A percentile compares a stretch with the other conserved stretches of the same genome.
phyloP scores from a whole-genome alignment of 108 stramenopile species.

The Hondaea fermentalgiana region DNA sequence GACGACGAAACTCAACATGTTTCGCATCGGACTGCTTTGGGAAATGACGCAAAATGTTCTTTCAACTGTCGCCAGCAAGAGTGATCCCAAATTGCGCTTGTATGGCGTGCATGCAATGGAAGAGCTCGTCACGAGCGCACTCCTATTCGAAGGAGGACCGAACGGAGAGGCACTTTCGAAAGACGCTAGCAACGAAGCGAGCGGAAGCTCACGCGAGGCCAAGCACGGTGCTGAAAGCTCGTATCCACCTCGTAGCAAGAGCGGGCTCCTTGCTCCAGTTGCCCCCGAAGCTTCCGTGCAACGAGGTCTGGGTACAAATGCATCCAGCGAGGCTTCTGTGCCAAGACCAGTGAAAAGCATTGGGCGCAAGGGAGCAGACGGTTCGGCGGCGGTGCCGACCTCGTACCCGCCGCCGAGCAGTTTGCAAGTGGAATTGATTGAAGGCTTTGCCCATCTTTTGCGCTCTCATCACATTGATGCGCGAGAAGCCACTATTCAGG shows the following conservation, averaged over 20 bases:
- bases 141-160: background rate
- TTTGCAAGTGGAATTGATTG: background rate
- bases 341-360: background rate
- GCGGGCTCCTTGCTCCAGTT: background rate
- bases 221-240: background rate
- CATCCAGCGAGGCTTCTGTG: background rate
- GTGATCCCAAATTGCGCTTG: background rate
- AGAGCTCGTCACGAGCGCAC: background rate
- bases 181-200: background rate
- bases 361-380: background rate
- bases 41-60: constrained; percentile 18
- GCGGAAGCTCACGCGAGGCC: background rate
- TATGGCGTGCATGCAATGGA: constrained; percentile 1
- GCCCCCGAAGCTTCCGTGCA: background rate
- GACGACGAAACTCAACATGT: background rate
- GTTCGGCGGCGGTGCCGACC: background rate
- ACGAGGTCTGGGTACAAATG: background rate
- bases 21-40: constrained; percentile 1
- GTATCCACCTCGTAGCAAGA: background rate
- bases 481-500: background rate
- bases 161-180: background rate
- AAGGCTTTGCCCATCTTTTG: background rate
- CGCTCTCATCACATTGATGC: background rate
- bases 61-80: background rate
- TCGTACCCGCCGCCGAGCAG: background rate